These are phyloP conservation scores for Curvularia eragrostidis DNA, from an alignment of 2,329 filamentous ascomycete species.

Conservation along the genomic window DNA sequence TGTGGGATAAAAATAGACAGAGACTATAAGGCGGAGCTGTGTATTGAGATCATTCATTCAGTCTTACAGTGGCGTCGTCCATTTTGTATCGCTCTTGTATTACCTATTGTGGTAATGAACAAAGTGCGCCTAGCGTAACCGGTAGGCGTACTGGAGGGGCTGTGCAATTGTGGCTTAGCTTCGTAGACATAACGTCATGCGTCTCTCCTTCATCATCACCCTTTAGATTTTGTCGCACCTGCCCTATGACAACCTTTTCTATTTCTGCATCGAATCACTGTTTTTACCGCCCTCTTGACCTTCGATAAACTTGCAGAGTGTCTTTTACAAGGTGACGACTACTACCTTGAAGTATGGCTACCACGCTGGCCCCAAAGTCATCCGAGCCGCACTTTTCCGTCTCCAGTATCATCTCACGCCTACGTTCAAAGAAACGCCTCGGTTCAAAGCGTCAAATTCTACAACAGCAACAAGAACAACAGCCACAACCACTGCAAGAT, in stretches of 20 bases:
- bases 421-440: slow-evolving; percentile 29
- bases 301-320: background rate
- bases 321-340: background rate
- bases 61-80: background rate
- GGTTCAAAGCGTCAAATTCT: background rate
- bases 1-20: slow-evolving; percentile 40
- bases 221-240: background rate
- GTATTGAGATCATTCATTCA: background rate
- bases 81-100: background rate
- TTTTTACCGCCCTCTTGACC: too few species aligned
- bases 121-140: slow-evolving; percentile 7
- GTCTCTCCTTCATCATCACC: background rate
- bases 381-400: slow-evolving; percentile 33
- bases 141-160: slow-evolving; percentile 22
- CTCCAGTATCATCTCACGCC: slow-evolving; percentile 38
- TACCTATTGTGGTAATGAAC: background rate
- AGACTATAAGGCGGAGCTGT: slow-evolving; percentile 16
- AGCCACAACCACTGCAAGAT: slow-evolving; percentile 12
- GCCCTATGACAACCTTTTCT: background rate
- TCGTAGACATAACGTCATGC: slow-evolving; percentile 10
- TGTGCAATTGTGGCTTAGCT: slow-evolving; percentile 34
- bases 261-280: background rate
- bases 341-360: slow-evolving; percentile 24
- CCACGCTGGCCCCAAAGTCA: slow-evolving; percentile 20
- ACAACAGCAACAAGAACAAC: background rate